Evolutionary conservation across 2,329 filamentous ascomycete genomes (phyloP), one percentile per base, ranked within the genome.

Genomic region (Alternaria sp.): DNA sequence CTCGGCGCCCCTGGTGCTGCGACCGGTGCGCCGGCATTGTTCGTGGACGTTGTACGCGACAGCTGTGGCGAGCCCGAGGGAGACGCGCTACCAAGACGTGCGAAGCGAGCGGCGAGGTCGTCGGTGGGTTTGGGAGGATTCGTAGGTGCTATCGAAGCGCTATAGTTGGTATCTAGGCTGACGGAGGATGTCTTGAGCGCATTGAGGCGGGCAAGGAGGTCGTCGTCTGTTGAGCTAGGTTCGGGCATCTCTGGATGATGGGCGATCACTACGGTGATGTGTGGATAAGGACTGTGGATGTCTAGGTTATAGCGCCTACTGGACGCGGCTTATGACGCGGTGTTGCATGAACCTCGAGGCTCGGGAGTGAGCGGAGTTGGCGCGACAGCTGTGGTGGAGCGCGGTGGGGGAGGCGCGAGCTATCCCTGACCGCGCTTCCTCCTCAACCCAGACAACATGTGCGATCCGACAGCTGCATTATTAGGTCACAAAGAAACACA

Each of bases 171-270:
- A 15, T 74, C 67, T 17, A 84, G 70, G 54, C 67, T 79, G 19
- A 84, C 75, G 26, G 72, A 77, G 2, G 82, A 81, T 46, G 81
- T 80, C 68, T 83, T 84, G 51, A 85, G 77, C 13, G 83, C 83
- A 65, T 85, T 84, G 36, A 85, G 77, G 52, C 83, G 81, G 19
- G 83, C 82, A 58, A 85, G 81, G 19, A 85, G 80, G 60, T 80
- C 75, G 53, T 81, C 76, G 61, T 84, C 82, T 51, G 55, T 45
- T 10, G 69, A 65, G 43, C 54, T 58, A 25, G 68, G 59, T 13
- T 66, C 30, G 28, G 69, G 55, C 72, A 74, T 73, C 46, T 15
- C 44, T 32, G 17, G 11, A 25, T 25, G 13, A 23, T 43, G 7
- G 21, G 17, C 13, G 5, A 49, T 12, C 21, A 36, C 15, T 10